Base-by-base conservation (phyloP, 139 green algal genomes). In the Parachlorella kessleri region DNA sequence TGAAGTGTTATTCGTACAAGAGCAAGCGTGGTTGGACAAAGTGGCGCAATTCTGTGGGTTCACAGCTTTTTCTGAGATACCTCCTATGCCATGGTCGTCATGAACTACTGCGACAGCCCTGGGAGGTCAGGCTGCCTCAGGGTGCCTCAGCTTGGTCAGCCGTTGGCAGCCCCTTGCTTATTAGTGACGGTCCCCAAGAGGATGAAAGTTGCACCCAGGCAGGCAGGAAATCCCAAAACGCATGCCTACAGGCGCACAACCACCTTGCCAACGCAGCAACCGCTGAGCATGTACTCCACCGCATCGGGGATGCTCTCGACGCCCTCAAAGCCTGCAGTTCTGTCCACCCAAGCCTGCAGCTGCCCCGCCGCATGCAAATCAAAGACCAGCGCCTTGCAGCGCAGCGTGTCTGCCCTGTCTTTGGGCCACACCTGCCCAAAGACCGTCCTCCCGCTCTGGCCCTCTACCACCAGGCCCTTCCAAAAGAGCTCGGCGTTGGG, bases 351-450 rank as follows among this genome's bases (percentile, higher is more conserved):
- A 3, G 72, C 85, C 37, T 83, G 28, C 42, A 94, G 65, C 70
- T 80, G 38, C 3, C 86, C 84, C n/a, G 77, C 7, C 0, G 38
- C 8, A 37, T 84, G 68, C 24, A 89, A 65, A 4, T 88, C 66
- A 80, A 88, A 90, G 54, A 93, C 69, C 1, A 30, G 8, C 68
- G 59, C 6, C 72, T 72, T 78, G 69, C 21, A n/a, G 39, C 36
- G 14, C 71, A 68, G 30, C 55, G 35, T 55, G 7, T 77, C 38
- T 33, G 37, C 24, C 24, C 79, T 9, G 70, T 85, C 88, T 75
- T 80, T 85, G 1, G 90, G 86, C 90, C 90, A 93, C 32, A 94
- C 86, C 36, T 88, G 26, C 3, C 89, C 88, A 3, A 88, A 81
- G 2, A 93, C 32, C 4, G 68, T 83, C 54, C 68, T 75, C 37